Evolutionary conservation across 2,329 filamentous ascomycete genomes (phyloP).

Genomic region (Calycina herbarum): DNA sequence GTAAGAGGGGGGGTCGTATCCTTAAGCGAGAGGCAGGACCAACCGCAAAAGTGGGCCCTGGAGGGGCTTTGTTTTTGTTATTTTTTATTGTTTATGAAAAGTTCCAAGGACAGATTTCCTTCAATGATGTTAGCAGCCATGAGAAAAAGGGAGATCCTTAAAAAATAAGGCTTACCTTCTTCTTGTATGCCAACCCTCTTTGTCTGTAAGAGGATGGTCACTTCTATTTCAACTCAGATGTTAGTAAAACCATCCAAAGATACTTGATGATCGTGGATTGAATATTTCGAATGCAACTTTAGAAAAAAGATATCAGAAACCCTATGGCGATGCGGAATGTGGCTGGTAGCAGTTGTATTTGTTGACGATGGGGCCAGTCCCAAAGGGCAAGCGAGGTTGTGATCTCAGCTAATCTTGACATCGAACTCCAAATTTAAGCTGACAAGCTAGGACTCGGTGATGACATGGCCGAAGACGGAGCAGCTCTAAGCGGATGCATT

Average conservation of each 20-base stretch:
- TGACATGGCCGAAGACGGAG: background rate
- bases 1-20: background rate
- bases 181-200: slow-evolving; percentile 5
- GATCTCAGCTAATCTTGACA: background rate
- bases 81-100: background rate
- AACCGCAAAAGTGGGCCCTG: background rate
- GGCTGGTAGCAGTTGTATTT: background rate
- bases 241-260: background rate
- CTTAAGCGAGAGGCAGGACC: slow-evolving; percentile 3
- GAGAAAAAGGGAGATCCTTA: background rate
- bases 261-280: background rate
- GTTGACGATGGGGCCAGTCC: background rate
- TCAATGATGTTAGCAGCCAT: background rate
- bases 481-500: background rate
- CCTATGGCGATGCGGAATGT: background rate
- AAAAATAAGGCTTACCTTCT: background rate
- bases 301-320: background rate
- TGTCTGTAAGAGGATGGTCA: background rate
- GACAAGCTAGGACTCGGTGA: background rate
- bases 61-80: background rate
- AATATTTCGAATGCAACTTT: background rate
- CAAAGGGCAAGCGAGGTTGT: background rate
- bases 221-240: background rate
- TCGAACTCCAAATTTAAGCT: background rate
- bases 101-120: background rate